Evolutionary conservation across 2,329 filamentous ascomycete species (phyloP), one percentile per base, ranked within the genome.

Genomic region (Dryadomyces sulphureus): DNA sequence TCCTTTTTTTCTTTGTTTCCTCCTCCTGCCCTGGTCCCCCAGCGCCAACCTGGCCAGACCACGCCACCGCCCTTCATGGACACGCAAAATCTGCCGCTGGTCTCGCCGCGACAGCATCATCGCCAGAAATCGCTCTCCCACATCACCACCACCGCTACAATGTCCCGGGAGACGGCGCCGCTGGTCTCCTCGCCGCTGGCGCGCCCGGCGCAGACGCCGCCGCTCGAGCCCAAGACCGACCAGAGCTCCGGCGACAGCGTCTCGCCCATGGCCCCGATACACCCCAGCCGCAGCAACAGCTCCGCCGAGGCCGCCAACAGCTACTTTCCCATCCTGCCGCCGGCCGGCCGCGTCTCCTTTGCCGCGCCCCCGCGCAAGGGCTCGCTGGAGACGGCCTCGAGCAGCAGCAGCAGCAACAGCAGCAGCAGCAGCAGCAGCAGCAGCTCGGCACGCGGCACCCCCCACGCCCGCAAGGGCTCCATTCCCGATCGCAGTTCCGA

Each of bases 211-310:
- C 25, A 35, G 16, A 30, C 38, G 19, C 34, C 49, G 46, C 43
- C 47, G 19, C 24, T 30, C 2, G 42, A 48, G 1, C n/a, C 54
- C 7, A 27, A 50, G 20, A 42, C 45, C 27, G 52, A 49, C 40
- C 54, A 57, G 45, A 65, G 61, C 49, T 58, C 65, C 43, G 65
- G 63, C 50, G 65, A 62, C 17, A 65, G 68, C 40, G 54, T 70
- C 47, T 71, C 68, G 48, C 67, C 68, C 24, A 59, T 58, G 45
- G 62, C 66, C 52, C 49, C 25, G 7, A 30, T 30, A 7, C 27
- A 36, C 34, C 16, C 34, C 17, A 7, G 21, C 41, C 12, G 30
- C n/a, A n/a, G 41, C 2, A 11, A 7, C 32, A 22, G 16, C 14
- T 21, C 34, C 11, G 34, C 12, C 11, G 7, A 7, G 16, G 17